A percentile compares a stretch with the other conserved stretches of the same genome.
phyloP scores from a whole-genome alignment of 2,329 filamentous ascomycete species.

The Neurospora crassa region DNA sequence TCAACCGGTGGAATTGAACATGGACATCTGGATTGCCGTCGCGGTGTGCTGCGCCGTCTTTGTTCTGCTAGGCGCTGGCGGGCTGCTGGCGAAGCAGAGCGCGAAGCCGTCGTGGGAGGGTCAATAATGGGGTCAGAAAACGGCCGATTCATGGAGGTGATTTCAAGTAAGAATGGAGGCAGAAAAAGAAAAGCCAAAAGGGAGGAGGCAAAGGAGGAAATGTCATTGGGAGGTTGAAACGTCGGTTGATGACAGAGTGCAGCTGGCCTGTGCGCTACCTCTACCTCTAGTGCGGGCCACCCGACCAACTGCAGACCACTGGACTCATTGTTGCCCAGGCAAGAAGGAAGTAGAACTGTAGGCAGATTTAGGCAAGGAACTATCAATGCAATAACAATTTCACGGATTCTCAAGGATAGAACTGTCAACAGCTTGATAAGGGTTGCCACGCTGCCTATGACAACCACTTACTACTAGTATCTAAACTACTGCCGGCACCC shows the following conservation, averaged over 20 bases:
- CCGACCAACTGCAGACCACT: not conserved
- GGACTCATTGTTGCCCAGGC: too few species aligned
- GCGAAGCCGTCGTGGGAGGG: not conserved
- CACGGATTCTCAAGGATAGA: too few species aligned
- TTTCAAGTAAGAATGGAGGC: not conserved
- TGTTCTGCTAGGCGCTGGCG: not conserved
- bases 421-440: too few species aligned
- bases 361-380: too few species aligned
- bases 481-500: too few species aligned
- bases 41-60: not conserved
- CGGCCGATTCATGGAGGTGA: fast-evolving
- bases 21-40: not conserved
- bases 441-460: too few species aligned
- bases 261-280: not conserved
- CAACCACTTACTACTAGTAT: too few species aligned
- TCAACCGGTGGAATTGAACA: too few species aligned
- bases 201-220: not conserved
- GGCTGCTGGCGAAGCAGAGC: not conserved
- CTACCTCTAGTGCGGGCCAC: not conserved
- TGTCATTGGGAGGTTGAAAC: not conserved
- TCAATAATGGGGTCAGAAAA: not conserved
- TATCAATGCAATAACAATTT: too few species aligned
- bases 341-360: too few species aligned
- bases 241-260: not conserved
- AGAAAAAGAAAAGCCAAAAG: too few species aligned